phyloP scores from a whole-genome alignment of 345 rosid genomes.

The Microthlaspi erraticum region DNA sequence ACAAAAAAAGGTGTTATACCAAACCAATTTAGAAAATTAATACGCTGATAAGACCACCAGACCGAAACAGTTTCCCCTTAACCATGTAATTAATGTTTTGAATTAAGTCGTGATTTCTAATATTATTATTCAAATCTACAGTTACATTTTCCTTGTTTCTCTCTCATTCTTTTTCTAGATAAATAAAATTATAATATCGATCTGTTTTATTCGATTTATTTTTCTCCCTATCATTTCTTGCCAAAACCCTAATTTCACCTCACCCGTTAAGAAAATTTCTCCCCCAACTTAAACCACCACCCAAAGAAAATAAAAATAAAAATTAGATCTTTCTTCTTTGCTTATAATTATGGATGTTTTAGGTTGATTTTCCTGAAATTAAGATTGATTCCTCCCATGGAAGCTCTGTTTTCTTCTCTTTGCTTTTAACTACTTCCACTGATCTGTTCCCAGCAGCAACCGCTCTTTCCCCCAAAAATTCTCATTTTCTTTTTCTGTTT shows the following conservation, averaged over 20 bases:
- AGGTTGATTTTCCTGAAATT: conserved; percentile 20
- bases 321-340: conserved; percentile 41
- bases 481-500: conserved; percentile 11
- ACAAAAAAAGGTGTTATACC: conserved; percentile 16
- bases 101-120: conserved; percentile 32
- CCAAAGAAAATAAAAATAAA: conserved; percentile 5
- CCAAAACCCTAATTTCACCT: conserved; percentile 47
- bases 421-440: conserved; percentile 5
- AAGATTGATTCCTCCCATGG: conserved; percentile 24
- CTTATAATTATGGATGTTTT: conserved; percentile 40
- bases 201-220: conserved; percentile 22
- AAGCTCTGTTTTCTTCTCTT: conserved; percentile 20
- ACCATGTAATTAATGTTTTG: conserved; percentile 30
- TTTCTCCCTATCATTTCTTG: conserved; percentile 25
- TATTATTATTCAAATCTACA: conserved; percentile 18
- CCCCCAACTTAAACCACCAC: conserved; percentile 48
- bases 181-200: conserved; percentile 55
- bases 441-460: conserved; percentile 25
- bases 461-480: neutral
- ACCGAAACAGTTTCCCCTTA: conserved; percentile 16
- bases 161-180: conserved; percentile 46
- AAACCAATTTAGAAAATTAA: conserved; percentile 4
- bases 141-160: conserved; percentile 26
- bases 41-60: neutral
- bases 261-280: conserved; percentile 39